A percentile compares a stretch with the other conserved stretches of the same genome.
These are phyloP conservation scores for Otatea glauca DNA, from an alignment of 176 grass and related monocot genomes.

Conservation along the genomic window DNA sequence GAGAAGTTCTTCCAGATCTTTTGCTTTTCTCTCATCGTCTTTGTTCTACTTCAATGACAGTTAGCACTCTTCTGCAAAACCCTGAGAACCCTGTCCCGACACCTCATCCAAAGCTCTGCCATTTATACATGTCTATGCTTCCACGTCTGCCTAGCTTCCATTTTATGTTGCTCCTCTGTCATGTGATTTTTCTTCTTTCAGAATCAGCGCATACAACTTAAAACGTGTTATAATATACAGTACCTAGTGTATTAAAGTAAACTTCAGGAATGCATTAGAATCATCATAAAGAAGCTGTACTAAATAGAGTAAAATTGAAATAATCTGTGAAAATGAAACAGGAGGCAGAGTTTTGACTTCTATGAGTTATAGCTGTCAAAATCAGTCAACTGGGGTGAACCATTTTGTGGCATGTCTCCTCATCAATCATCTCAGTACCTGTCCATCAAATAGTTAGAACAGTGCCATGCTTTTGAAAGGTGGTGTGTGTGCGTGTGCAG, in stretches of 20 bases:
- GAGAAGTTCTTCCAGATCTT: background rate
- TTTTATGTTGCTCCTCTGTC: slow-evolving; percentile 20
- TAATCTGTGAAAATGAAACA: slow-evolving; percentile 14
- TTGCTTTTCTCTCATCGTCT: background rate
- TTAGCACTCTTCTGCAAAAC: background rate
- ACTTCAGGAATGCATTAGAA: background rate
- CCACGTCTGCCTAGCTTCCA: slow-evolving; percentile 4
- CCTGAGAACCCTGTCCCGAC: background rate
- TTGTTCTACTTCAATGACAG: background rate
- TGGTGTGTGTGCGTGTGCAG: background rate
- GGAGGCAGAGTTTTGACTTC: slow-evolving; percentile 2
- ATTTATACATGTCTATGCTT: background rate
- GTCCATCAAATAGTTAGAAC: slow-evolving; percentile 18
- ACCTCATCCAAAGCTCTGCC: slow-evolving; percentile 7
- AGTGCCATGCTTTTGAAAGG: background rate
- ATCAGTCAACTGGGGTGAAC: slow-evolving; percentile 1
- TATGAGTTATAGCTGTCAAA: slow-evolving; percentile 17
- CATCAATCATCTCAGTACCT: slow-evolving; percentile 20
- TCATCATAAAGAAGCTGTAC: background rate
- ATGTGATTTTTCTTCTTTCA: slow-evolving; percentile 29
- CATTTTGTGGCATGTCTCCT: slow-evolving; percentile 5
- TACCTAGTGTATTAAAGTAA: background rate
- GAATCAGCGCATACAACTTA: slow-evolving; percentile 31
- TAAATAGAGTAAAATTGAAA: slow-evolving; percentile 11
- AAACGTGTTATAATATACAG: slow-evolving; percentile 13